phyloP scores from a whole-genome alignment of 2,329 filamentous ascomycete species.

The Aspergillus viridinutans region DNA sequence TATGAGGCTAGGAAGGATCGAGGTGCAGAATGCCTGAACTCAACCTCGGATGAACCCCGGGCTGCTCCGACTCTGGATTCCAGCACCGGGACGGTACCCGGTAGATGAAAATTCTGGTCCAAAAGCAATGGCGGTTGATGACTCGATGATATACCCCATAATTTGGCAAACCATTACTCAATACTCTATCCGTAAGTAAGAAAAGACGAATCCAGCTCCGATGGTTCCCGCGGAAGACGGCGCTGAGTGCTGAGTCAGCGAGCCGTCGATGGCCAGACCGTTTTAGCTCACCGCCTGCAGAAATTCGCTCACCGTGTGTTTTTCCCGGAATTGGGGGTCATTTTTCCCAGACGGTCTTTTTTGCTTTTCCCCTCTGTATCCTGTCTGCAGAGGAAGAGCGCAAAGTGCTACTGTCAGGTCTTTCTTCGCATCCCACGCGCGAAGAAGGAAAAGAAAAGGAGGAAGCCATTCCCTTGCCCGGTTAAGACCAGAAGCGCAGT shows the following conservation, averaged over 20 bases:
- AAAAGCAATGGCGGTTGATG: too few relatives aligned
- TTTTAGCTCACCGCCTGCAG: not conserved
- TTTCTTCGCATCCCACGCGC: not conserved
- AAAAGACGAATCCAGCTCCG: not conserved
- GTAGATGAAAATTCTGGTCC: too few relatives aligned
- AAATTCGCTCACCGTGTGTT: not conserved
- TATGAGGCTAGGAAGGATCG: too few relatives aligned
- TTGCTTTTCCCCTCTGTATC: not conserved
- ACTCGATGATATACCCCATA: too few relatives aligned
- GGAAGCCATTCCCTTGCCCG: constrained; percentile 2
- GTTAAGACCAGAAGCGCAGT: not conserved
- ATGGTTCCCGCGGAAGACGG: not conserved
- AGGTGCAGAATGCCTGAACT: too few relatives aligned
- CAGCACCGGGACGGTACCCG: too few relatives aligned
- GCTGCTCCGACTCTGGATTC: too few relatives aligned
- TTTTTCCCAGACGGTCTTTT: not conserved
- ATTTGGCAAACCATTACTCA: too few relatives aligned
- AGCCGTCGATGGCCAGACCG: not conserved
- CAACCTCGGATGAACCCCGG: too few relatives aligned
- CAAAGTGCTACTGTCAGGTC: not conserved
- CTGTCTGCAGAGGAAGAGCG: not conserved
- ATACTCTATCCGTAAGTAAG: too few relatives aligned
- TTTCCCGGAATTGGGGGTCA: not conserved
- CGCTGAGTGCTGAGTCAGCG: not conserved
- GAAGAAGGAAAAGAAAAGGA: not conserved